Conservation (phyloP, 306 rosid genomes). For the Vigna trinervia region DNA sequence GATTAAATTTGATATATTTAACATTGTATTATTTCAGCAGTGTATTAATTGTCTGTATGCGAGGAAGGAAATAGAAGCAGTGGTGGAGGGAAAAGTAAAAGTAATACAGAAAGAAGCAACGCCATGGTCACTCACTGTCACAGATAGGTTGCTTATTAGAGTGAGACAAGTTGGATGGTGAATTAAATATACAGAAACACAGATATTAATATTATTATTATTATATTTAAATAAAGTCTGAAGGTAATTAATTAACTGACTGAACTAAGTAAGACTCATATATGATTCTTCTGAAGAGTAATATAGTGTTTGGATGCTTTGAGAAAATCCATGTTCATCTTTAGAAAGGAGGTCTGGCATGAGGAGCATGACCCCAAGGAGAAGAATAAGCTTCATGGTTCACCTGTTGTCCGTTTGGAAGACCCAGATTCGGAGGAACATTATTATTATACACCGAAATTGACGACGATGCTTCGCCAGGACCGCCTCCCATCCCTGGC, state of each 20-base stretch:
- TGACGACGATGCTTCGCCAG: slow-evolving; percentile 50
- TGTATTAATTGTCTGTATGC: not conserved
- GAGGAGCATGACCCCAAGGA: slow-evolving; percentile 71
- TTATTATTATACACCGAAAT: slow-evolving; percentile 47
- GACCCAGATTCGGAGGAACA: slow-evolving; percentile 51
- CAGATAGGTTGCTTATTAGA: slow-evolving; percentile 5
- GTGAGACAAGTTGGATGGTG: not conserved
- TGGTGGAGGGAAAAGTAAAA: not conserved
- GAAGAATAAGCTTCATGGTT: slow-evolving; percentile 72
- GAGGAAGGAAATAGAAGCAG: slow-evolving; percentile 9
- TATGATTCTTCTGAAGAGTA: not conserved
- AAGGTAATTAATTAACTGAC: not conserved
- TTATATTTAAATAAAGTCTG: not conserved
- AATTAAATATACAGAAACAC: slow-evolving; percentile 3
- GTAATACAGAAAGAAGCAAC: slow-evolving; percentile 3
- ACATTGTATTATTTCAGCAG: not conserved
- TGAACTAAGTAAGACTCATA: not conserved
- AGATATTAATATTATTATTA: not conserved
- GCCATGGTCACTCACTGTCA: slow-evolving; percentile 10
- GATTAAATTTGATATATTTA: not conserved
- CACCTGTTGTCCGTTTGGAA: slow-evolving; percentile 64
- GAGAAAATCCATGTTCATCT: not conserved
- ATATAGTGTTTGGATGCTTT: not conserved
- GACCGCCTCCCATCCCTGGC: slow-evolving; percentile 40
- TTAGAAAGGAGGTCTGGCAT: slow-evolving; percentile 62